Conservation (phyloP, 495 filamentous ascomycete genomes). For the Aspergillus nidulans region DNA sequence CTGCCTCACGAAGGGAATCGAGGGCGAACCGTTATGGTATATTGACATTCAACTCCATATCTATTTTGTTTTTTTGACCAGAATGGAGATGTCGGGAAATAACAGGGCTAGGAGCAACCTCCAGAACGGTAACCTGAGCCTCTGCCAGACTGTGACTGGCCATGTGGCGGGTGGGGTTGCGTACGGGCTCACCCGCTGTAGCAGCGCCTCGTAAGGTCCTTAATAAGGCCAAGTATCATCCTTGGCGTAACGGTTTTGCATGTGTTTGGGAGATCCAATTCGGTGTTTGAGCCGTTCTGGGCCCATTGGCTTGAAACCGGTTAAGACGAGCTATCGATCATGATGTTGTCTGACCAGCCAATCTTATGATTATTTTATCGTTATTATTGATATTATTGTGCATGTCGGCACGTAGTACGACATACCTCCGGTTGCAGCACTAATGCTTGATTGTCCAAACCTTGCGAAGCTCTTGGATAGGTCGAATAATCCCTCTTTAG, state of each 20-base stretch:
- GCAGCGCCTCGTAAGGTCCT: conserved; percentile 19
- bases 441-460: not conserved
- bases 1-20: not conserved
- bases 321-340: not conserved
- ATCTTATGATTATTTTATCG: not conserved
- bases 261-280: conserved; percentile 11
- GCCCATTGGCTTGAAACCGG: conserved; percentile 6
- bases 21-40: not conserved
- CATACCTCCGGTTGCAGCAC: not conserved
- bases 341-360: not conserved
- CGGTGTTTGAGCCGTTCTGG: conserved; percentile 7
- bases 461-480: not conserved
- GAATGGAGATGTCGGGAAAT: conserved; percentile 7
- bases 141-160: conserved; percentile 11
- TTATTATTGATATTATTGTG: not conserved
- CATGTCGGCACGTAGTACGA: not conserved
- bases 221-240: conserved; percentile 13
- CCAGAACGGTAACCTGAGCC: conserved; percentile 7
- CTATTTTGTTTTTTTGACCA: not conserved
- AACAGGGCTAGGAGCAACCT: conserved; percentile 3
- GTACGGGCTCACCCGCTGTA: conserved; percentile 37
- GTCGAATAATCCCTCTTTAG: not conserved
- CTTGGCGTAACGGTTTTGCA: conserved; percentile 40
- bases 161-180: conserved; percentile 31
- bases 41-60: not conserved